Percentiles rank a stretch among this genome's conserved stretches.
phyloP scores from a whole-genome alignment of 768 basidiomycete species.

The Lentinula guzmanii region DNA sequence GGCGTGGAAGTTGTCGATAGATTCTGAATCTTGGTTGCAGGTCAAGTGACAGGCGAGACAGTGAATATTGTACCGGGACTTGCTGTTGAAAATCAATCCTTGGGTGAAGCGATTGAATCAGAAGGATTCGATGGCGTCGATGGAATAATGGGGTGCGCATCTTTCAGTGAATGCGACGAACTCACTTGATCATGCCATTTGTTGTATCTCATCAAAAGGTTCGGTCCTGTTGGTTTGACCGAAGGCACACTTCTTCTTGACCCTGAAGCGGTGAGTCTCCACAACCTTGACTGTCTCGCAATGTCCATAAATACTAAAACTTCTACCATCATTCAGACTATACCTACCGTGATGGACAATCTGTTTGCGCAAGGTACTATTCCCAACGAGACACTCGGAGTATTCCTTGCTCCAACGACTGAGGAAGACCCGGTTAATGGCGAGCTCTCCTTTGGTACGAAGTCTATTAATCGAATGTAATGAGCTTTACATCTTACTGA shows the following conservation, averaged over 20 bases:
- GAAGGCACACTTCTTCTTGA: not conserved
- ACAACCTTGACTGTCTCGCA: not conserved
- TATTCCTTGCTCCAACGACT: not conserved
- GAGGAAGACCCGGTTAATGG: not conserved
- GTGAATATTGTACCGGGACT: not conserved
- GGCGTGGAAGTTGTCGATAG: not conserved
- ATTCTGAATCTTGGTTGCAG: not conserved
- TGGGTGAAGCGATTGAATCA: not conserved
- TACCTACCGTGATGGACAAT: constrained; percentile 1
- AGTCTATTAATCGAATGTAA: not conserved
- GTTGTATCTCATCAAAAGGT: not conserved
- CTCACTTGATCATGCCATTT: not conserved
- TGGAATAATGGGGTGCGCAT: not conserved
- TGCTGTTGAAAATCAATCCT: not conserved
- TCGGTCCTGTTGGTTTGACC: not conserved
- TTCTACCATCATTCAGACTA: not conserved
- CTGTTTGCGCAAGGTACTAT: not conserved
- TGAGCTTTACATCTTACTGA: no score
- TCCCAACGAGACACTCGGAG: not conserved
- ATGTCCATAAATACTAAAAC: not conserved
- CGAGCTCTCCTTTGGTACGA: not conserved
- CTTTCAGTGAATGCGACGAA: not conserved
- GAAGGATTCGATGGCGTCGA: not conserved
- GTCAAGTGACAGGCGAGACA: not conserved
- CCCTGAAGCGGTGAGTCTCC: not conserved